Base-by-base conservation (phyloP, 306 rosid genomes). In the Arachis hypogaea region DNA sequence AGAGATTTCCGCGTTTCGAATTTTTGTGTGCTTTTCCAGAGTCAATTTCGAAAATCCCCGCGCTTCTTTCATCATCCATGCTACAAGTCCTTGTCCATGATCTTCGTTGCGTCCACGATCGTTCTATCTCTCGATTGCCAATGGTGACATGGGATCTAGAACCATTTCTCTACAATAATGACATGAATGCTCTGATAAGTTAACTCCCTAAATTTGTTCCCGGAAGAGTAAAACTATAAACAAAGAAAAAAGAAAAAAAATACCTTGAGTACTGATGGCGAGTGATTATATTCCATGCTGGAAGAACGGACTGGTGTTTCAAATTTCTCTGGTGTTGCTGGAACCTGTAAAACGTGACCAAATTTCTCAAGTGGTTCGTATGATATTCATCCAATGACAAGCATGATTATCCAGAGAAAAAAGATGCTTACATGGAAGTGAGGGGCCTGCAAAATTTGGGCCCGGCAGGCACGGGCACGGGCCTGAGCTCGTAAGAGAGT, bases 271-370 rank as follows among this genome's bases (percentile, higher is more conserved):
- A 68, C 11, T 8, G 84, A 81, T 12, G 85, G 70, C 36, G 83
- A 62, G 12, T 82, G 87, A 9, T 86, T 87, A 58, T 77, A 67
- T 71, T 83, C 86, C 30, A 63, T 33, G 64, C 92, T 90, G 82
- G 55, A 81, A 11, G 80, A 68, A 65, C 81, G 78, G 46, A 86
- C 70, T n/a, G 71, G 74, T 59, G 78, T 86, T 75, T 88, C 93
- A 72, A 80, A 47, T 57, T 90, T 87, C 38, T 90, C 91, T 0
- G 96, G 96, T 45, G 96, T 90, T 42, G 80, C 79, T 3, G 91
- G 93, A 74, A 82, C 90, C 98, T 90, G 82, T 33, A 33, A 33
- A 33, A 33, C 4, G 3, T 43, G 7, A 43, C 46, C 46, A 43
- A 43, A 5, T 2, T 33, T 33, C 4, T 33, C 38, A 33, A 43